Evolutionary conservation across 2,329 filamentous ascomycete species (phyloP).

Genomic region (Colletotrichum higginsianum): DNA sequence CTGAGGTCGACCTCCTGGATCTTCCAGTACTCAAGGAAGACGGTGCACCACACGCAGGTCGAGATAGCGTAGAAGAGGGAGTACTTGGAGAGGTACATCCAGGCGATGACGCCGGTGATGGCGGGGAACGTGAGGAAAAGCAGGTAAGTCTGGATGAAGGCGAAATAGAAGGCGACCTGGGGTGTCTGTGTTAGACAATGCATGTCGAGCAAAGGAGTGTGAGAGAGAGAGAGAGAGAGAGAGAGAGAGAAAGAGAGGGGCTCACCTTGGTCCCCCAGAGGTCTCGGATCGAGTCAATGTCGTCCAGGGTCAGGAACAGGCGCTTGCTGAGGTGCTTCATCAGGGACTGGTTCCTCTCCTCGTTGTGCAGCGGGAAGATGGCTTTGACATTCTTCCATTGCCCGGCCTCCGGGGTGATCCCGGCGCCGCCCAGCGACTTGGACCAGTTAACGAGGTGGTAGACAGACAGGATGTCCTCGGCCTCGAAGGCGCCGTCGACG

Average conservation of each 20-base stretch:
- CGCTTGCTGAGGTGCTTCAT: constrained; percentile 70
- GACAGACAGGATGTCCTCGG: constrained; percentile 79
- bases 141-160: constrained; percentile 85
- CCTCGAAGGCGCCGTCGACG: constrained; percentile 67
- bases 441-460: constrained; percentile 76
- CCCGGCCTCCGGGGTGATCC: constrained; percentile 70
- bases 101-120: constrained; percentile 76
- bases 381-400: constrained; percentile 73
- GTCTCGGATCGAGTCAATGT: constrained; percentile 73
- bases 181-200: constrained; percentile 49
- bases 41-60: constrained; percentile 78
- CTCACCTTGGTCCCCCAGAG: constrained; percentile 72
- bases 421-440: constrained; percentile 72
- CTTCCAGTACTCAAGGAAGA: constrained; percentile 87
- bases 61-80: constrained; percentile 78
- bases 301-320: constrained; percentile 63
- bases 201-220: background rate
- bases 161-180: constrained; percentile 82
- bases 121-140: constrained; percentile 80
- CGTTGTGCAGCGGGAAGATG: constrained; percentile 76
- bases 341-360: constrained; percentile 68
- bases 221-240: rapidly evolving
- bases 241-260: background rate
- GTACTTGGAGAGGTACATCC: constrained; percentile 78
- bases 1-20: constrained; percentile 80